Conservation (phyloP, 129 eudicot genomes). For the Flaveria bidentis region DNA sequence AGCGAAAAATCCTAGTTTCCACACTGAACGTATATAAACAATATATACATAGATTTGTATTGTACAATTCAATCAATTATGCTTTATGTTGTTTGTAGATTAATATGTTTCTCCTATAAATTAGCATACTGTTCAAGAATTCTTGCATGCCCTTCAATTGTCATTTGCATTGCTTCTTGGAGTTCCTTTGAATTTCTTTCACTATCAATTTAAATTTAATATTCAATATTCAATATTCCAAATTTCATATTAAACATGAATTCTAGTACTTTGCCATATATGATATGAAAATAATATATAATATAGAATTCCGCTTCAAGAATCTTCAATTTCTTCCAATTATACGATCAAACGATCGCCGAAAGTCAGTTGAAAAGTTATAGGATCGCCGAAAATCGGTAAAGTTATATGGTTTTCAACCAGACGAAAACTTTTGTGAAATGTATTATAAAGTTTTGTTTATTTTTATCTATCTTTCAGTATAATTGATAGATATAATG, state of each 20-base stretch:
- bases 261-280: conserved; percentile 42
- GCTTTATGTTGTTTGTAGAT: conserved; percentile 68
- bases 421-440: too few relatives aligned
- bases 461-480: too few relatives aligned
- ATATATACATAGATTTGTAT: too few relatives aligned
- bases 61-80: conserved; percentile 61
- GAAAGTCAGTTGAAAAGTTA: conserved; percentile 41
- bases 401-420: conserved; percentile 39
- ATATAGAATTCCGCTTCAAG: conserved; percentile 64
- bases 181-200: conserved; percentile 83
- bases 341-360: too few relatives aligned
- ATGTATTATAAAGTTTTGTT: too few relatives aligned
- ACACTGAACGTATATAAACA: too few relatives aligned
- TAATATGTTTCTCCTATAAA: conserved; percentile 81
- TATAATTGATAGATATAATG: too few relatives aligned
- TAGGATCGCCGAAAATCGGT: conserved; percentile 12
- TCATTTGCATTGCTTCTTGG: conserved; percentile 89
- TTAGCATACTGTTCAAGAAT: conserved; percentile 93
- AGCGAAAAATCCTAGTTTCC: too few relatives aligned
- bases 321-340: conserved; percentile 88
- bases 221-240: conserved; percentile 47
- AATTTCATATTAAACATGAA: conserved; percentile 57
- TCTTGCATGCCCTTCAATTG: conserved; percentile 93
- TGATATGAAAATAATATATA: conserved; percentile 60
- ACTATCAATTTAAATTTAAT: conserved; percentile 56